Base-by-base conservation (phyloP, 257 asterid species). In the Knoxia roxburghii region DNA sequence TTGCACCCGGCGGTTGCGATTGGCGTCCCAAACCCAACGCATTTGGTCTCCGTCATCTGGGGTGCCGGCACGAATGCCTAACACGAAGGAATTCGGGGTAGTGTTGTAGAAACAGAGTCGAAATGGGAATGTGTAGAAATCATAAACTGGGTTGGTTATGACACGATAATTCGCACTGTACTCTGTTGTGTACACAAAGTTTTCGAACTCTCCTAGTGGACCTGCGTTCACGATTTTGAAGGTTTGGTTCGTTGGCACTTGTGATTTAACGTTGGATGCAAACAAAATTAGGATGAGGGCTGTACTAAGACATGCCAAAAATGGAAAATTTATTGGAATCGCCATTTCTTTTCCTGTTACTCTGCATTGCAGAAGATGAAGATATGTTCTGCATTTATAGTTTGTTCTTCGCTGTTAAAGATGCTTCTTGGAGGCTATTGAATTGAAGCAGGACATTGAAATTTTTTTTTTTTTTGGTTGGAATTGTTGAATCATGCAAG, bases 21-120 rank as follows among this genome's bases (percentile, higher is more conserved):
- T 75, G 21, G 76, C 76, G 6, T 68, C 73, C 79, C 79, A 75
- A 59, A 70, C 76, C 75, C 75, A 70, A 6, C 75, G 39, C 75
- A 70, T 70, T 1, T 49, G 30, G 10, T 24, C 53, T 20, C 50
- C 68, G 10, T 60, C 61, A 1, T 33, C 57, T 0, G 56, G 62
- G 50, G 41, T 1, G 2, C 75, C 69, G 26, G 69, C 75, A 7
- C 64, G 67, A 15, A 70, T 70, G 23, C 56, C 75, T 1, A 61
- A 30, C 17, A 70, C 56, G 30, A 70, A 70, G 13, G 68, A 49
- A 7, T 27, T 24, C n/a, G 75, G 75, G 0, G 75, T 61, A 41
- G 75, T 70, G 64, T 70, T 62, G 69, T 70, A 70, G 69, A 70
- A 26, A 18, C 69, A 65, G 3, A 65, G 69, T 2, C 69, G 18